Evolutionary conservation across 1,139 yeast species (phyloP), one percentile per base, ranked within the genome.

Genomic region (Pichia sp.): DNA sequence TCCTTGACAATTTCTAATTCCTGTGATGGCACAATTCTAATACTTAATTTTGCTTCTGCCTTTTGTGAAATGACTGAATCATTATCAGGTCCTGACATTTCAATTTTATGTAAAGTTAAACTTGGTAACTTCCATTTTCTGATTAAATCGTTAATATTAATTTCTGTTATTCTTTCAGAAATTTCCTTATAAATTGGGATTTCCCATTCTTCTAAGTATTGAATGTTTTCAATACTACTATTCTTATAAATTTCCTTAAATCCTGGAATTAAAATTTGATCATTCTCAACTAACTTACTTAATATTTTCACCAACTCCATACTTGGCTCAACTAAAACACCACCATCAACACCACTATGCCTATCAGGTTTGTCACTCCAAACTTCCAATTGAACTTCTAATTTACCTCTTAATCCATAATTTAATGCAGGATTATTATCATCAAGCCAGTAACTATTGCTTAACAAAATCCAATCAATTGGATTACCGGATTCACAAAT

Each of bases 261-360:
- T 18, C 60, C 60, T 10, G 95, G 93, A 10, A 93, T 74, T 29
- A 73, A 66, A 18, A 90, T 83, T 52, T 70, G 69, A n/a, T 86
- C 86, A 31, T 72, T 69, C 61, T 78, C 78, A 44, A 83, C 77
- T 51, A 90, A 71, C 50, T 79, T 77, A 10, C 93, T 77, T 41
- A 91, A 70, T 19, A 91, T 64, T 54, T 84, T 85, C 49, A 91
- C 77, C 65, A 93, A 70, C 64, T 93, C 98, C 73, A 88, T 80
- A 0, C 95, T 83, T 2, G 99, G 98, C 61, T 93, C 99, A 53
- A 86, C 76, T 60, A 81, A 80, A 11, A 86, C 84, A 54, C 98
- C 99, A 46, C 99, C 99, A 69, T 91, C 96, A 18, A 93, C 95
- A 56, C 99, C 99, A 0, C 97, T 89, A 64, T 93, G 99, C 56